Evolutionary conservation across 1,139 yeast species (phyloP).

Genomic region (Geotrichum citri-aurantii): DNA sequence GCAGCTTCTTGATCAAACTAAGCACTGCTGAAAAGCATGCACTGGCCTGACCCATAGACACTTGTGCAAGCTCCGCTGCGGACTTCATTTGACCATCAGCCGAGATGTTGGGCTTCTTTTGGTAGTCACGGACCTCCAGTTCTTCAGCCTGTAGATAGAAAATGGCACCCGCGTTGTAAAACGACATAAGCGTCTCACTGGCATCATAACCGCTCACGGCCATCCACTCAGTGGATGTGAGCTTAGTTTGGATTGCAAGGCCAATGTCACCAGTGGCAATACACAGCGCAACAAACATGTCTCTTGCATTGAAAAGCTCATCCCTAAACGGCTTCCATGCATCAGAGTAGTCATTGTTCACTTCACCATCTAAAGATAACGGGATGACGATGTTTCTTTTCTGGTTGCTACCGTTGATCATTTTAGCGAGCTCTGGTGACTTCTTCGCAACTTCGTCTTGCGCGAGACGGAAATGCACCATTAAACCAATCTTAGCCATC

Average conservation of each 20-base stretch:
- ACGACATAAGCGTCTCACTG: slow-evolving; percentile 54
- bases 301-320: slow-evolving; percentile 70
- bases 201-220: slow-evolving; percentile 62
- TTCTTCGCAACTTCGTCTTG: slow-evolving; percentile 50
- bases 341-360: slow-evolving; percentile 18
- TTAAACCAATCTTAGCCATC: slow-evolving; percentile 52
- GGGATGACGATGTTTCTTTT: slow-evolving; percentile 19
- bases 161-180: slow-evolving; percentile 68
- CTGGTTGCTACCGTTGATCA: slow-evolving; percentile 24
- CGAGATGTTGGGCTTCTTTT: slow-evolving; percentile 21
- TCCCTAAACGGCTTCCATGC: slow-evolving; percentile 67
- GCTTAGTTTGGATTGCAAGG: slow-evolving; percentile 57
- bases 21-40: slow-evolving; percentile 39
- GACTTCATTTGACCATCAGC: slow-evolving; percentile 27
- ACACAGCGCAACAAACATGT: slow-evolving; percentile 61
- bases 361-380: slow-evolving; percentile 20
- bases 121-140: slow-evolving; percentile 47
- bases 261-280: slow-evolving; percentile 60
- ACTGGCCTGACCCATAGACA: slow-evolving; percentile 13
- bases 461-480: slow-evolving; percentile 61
- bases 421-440: slow-evolving; percentile 26
- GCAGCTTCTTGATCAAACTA: slow-evolving; percentile 48
- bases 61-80: slow-evolving; percentile 8
- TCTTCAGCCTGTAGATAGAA: slow-evolving; percentile 67
- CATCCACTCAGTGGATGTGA: slow-evolving; percentile 70